phyloP scores from a whole-genome alignment of 2,329 filamentous ascomycete genomes.

The Zymoseptoria crescenta region DNA sequence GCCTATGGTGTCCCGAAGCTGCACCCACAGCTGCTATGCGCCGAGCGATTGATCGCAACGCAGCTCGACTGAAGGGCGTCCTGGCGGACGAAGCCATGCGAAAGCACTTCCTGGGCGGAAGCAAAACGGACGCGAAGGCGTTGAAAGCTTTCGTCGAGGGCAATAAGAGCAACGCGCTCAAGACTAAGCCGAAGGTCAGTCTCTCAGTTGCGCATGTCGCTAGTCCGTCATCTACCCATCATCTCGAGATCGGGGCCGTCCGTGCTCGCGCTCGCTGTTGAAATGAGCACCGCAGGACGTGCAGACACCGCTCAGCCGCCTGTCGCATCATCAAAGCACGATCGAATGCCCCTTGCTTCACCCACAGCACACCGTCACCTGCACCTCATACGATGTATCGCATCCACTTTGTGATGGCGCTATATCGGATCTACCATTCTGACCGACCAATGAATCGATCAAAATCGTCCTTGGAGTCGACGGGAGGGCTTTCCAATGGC shows the following conservation, averaged over 20 bases:
- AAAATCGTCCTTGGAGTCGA: neutral
- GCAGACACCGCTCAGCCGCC: no score
- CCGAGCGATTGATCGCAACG: conserved; percentile 65
- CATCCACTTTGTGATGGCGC: neutral
- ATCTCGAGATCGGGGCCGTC: no score
- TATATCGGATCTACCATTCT: neutral
- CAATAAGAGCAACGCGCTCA: conserved; percentile 69
- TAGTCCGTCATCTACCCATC: no score
- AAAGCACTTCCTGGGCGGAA: conserved; percentile 51
- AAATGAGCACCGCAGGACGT: neutral
- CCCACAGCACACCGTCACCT: neutral
- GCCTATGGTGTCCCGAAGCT: conserved; percentile 71
- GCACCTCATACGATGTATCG: neutral
- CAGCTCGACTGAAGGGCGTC: conserved; percentile 60
- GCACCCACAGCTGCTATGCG: conserved; percentile 59
- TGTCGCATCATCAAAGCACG: neutral
- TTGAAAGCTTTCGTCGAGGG: conserved; percentile 54
- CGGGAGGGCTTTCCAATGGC: neutral
- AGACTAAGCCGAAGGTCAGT: conserved; percentile 75
- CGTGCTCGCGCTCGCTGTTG: neutral
- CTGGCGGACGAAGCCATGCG: conserved; percentile 56
- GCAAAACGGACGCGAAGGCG: conserved; percentile 42
- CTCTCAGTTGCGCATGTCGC: neutral
- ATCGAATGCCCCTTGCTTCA: neutral
- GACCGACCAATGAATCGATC: neutral